These are phyloP conservation scores for Flueggea neowawraea DNA, from an alignment of 441 rosid species.

Conservation along the genomic window DNA sequence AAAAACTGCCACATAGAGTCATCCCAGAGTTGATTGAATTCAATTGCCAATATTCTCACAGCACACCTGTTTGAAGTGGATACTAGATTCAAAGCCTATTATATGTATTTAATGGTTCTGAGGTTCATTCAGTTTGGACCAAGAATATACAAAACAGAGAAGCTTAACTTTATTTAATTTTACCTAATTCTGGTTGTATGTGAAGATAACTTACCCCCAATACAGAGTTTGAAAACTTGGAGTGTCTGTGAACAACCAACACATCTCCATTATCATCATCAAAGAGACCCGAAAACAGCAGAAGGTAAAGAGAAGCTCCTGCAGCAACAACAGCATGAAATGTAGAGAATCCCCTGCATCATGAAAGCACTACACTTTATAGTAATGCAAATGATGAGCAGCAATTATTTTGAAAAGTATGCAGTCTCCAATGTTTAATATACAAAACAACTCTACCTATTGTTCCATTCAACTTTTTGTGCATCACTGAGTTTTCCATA, in stretches of 20 bases:
- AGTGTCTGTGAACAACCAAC: constrained; percentile 43
- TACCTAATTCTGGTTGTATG: no score
- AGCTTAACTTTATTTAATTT: no score
- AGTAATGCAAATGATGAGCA: background rate
- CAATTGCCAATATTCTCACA: no score
- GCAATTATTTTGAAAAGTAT: background rate
- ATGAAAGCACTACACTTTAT: constrained; percentile 6
- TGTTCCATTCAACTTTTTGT: constrained; percentile 78
- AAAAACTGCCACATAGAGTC: no score
- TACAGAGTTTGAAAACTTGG: constrained; percentile 42
- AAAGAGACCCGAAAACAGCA: constrained; percentile 58
- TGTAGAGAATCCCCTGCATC: constrained; percentile 79
- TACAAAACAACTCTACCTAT: constrained; percentile 40
- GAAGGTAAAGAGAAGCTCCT: constrained; percentile 61
- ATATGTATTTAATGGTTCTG: no score
- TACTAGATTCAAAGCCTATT: no score
- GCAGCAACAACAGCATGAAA: constrained; percentile 81
- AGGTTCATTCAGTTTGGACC: no score
- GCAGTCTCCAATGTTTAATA: background rate
- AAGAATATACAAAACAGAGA: no score
- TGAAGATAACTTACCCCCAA: constrained; percentile 72
- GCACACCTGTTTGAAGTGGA: no score
- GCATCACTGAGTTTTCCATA: constrained; percentile 48
- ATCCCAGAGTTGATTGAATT: no score
- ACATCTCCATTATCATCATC: constrained; percentile 45